Evolutionary conservation across 2,329 filamentous ascomycete genomes (phyloP).

Genomic region (Diaporthe citrichinensis): DNA sequence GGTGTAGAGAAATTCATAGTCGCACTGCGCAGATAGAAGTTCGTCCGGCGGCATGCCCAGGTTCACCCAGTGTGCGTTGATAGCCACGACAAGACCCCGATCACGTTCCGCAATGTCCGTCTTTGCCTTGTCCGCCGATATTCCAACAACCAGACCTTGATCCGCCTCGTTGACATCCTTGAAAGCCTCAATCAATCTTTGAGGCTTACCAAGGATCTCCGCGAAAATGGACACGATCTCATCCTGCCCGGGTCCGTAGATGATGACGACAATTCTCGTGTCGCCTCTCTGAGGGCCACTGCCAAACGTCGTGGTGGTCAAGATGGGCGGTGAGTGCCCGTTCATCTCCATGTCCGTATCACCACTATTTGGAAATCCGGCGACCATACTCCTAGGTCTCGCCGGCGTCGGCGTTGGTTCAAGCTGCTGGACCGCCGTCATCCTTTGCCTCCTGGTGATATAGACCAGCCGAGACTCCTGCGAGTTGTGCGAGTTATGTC

Average conservation of each 20-base stretch:
- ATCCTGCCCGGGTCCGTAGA: slow-evolving; percentile 80
- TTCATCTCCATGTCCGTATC: slow-evolving; percentile 52
- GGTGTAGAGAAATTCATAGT: slow-evolving; percentile 91
- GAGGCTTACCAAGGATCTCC: slow-evolving; percentile 83
- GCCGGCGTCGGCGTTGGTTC: slow-evolving; percentile 45
- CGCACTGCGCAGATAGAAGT: slow-evolving; percentile 76
- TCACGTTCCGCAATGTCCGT: slow-evolving; percentile 71
- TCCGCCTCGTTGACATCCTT: slow-evolving; percentile 67
- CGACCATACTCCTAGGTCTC: slow-evolving; percentile 46
- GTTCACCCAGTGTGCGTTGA: slow-evolving; percentile 84
- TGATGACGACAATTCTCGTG: slow-evolving; percentile 72
- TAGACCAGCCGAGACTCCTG: not conserved
- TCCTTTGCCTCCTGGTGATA: slow-evolving; percentile 10
- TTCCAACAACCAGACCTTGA: slow-evolving; percentile 76
- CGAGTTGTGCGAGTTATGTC: not conserved
- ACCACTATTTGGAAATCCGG: slow-evolving; percentile 45
- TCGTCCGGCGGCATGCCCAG: slow-evolving; percentile 78
- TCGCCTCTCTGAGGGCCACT: slow-evolving; percentile 67
- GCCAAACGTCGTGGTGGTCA: slow-evolving; percentile 55
- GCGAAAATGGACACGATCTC: slow-evolving; percentile 82
- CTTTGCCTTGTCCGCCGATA: slow-evolving; percentile 70
- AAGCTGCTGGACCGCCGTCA: slow-evolving; percentile 45
- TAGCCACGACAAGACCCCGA: slow-evolving; percentile 72
- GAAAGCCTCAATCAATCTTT: slow-evolving; percentile 70
- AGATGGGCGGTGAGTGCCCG: slow-evolving; percentile 49